phyloP scores from a whole-genome alignment of 495 filamentous ascomycete genomes.

The Talaromyces wortmannii region DNA sequence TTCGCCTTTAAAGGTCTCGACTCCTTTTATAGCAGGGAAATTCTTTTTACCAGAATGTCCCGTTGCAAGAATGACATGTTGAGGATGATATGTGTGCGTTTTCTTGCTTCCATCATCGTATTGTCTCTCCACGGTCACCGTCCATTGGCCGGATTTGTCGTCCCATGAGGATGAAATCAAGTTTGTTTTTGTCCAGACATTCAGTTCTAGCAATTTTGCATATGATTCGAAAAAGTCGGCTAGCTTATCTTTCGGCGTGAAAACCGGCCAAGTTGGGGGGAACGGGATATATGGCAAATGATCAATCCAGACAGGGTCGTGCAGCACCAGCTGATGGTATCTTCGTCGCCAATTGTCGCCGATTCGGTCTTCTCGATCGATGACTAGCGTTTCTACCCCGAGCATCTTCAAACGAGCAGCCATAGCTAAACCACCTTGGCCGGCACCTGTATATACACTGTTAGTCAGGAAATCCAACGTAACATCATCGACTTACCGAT shows the following conservation, averaged over 20 bases:
- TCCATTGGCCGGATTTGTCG: slow-evolving; percentile 49
- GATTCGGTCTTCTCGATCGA: slow-evolving; percentile 59
- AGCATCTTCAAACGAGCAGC: slow-evolving; percentile 65
- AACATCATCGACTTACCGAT: slow-evolving; percentile 34
- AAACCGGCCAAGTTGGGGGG: slow-evolving; percentile 58
- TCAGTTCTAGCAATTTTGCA: slow-evolving; percentile 64
- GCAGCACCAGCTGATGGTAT: slow-evolving; percentile 48
- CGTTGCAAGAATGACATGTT: slow-evolving; percentile 42
- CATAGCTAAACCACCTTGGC: slow-evolving; percentile 49
- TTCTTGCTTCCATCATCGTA: slow-evolving; percentile 29
- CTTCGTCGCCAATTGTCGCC: slow-evolving; percentile 80
- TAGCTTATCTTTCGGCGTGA: slow-evolving; percentile 75
- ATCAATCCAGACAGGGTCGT: slow-evolving; percentile 69
- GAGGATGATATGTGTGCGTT: slow-evolving; percentile 31
- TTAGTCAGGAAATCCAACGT: not conserved
- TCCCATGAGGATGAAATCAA: slow-evolving; percentile 48
- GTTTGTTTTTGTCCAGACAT: slow-evolving; percentile 59
- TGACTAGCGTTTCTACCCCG: slow-evolving; percentile 51
- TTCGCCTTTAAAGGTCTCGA: slow-evolving; percentile 38
- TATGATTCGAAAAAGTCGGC: slow-evolving; percentile 76
- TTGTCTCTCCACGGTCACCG: slow-evolving; percentile 40
- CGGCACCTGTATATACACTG: slow-evolving; percentile 5
- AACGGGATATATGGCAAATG: slow-evolving; percentile 71
- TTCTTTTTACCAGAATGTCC: slow-evolving; percentile 42
- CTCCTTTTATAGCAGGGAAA: slow-evolving; percentile 35